Conservation (phyloP, 768 basidiomycete species). For the Russula sp. region DNA sequence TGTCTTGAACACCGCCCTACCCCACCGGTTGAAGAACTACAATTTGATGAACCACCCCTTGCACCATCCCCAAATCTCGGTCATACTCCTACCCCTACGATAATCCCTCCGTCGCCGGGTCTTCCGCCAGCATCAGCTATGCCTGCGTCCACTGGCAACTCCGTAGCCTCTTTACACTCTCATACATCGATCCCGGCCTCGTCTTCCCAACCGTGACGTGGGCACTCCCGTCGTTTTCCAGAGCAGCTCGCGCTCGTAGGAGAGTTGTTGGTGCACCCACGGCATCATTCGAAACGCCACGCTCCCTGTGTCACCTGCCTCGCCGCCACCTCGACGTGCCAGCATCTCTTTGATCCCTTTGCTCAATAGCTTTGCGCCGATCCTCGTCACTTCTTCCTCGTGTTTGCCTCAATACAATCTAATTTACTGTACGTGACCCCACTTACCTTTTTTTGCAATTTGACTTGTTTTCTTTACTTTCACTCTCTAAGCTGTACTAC, state of each 20-base stretch:
- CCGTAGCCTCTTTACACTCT: too few species aligned
- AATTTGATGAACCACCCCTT: not conserved
- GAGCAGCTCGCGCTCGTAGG: not conserved
- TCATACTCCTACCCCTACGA: not conserved
- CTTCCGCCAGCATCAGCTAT: too few species aligned
- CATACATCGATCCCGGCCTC: not conserved
- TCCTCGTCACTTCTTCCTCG: too few species aligned
- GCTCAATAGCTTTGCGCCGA: not conserved
- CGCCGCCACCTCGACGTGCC: not conserved
- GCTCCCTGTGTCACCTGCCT: not conserved
- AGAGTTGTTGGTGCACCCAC: not conserved
- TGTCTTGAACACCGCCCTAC: not conserved
- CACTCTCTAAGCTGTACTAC: too few species aligned
- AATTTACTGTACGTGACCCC: too few species aligned
- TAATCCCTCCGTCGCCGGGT: too few species aligned
- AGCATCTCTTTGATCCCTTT: not conserved
- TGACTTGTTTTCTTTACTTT: too few species aligned
- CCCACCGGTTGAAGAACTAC: not conserved
- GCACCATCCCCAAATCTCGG: not conserved
- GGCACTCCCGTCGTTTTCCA: not conserved
- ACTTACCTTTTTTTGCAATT: too few species aligned
- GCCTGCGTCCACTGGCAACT: too few species aligned
- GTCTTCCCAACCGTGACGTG: not conserved
- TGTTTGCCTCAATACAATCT: too few species aligned
- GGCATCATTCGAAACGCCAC: not conserved